Evolutionary conservation across 2,329 filamentous ascomycete species (phyloP).

Genomic region (Lomentospora prolificans): DNA sequence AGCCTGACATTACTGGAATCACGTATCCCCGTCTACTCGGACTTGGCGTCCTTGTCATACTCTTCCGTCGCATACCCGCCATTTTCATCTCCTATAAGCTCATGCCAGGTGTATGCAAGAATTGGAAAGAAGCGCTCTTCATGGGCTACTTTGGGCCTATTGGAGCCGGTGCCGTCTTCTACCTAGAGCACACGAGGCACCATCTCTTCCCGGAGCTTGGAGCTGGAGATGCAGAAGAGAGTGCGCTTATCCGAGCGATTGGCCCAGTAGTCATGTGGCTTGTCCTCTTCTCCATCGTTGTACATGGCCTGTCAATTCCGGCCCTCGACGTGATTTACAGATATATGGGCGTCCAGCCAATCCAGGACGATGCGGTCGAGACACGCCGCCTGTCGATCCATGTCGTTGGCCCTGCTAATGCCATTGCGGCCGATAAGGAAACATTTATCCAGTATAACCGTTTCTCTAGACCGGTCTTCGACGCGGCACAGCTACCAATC

Average conservation of each 20-base stretch:
- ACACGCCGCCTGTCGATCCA: constrained; percentile 27
- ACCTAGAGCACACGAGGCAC: constrained; percentile 41
- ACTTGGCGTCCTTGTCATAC: constrained; percentile 40
- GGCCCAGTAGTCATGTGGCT: constrained; percentile 31
- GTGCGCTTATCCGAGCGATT: constrained; percentile 25
- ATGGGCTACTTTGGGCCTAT: constrained; percentile 68
- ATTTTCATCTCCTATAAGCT: constrained; percentile 43
- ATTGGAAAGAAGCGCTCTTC: constrained; percentile 49
- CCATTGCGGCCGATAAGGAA: constrained; percentile 24
- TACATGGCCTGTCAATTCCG: constrained; percentile 39
- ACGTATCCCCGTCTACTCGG: constrained; percentile 38
- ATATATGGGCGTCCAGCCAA: constrained; percentile 27
- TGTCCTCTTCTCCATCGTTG: constrained; percentile 30
- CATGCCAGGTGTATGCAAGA: constrained; percentile 40
- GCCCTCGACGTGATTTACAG: constrained; percentile 28
- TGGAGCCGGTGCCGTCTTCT: constrained; percentile 67
- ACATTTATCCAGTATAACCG: constrained; percentile 38
- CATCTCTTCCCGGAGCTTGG: constrained; percentile 28
- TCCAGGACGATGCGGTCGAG: constrained; percentile 30
- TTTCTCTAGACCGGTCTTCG: constrained; percentile 29
- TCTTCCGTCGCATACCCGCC: constrained; percentile 47
- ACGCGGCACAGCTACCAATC: background rate
- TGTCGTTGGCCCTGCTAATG: constrained; percentile 28
- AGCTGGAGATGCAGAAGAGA: constrained; percentile 24
- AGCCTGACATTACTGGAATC: constrained; percentile 40